Percentiles rank a stretch among this genome's conserved stretches.
Conservation (phyloP, 1,139 yeast species). For the Taphrina populina region DNA sequence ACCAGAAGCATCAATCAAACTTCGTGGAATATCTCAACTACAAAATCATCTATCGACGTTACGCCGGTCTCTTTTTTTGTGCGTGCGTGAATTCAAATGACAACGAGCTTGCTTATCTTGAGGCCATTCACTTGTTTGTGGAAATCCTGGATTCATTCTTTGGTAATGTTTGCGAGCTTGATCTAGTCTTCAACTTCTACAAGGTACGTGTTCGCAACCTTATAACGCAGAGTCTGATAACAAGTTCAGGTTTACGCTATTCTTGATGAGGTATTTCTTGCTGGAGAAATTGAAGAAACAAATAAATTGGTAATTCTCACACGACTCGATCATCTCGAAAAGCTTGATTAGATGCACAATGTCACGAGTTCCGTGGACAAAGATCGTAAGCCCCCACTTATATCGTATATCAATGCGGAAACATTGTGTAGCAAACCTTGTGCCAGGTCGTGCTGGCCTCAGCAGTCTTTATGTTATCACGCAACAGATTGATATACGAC, state of each 20-base stretch:
- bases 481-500: too few relatives aligned
- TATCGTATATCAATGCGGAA: too few relatives aligned
- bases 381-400: too few relatives aligned
- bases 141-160: constrained; percentile 85
- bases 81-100: constrained; percentile 73
- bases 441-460: too few relatives aligned
- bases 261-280: constrained; percentile 71
- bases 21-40: constrained; percentile 69
- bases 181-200: constrained; percentile 76
- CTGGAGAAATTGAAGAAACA: constrained; percentile 76
- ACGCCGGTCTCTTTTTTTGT: constrained; percentile 87
- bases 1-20: constrained; percentile 76
- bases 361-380: too few relatives aligned
- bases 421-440: too few relatives aligned
- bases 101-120: constrained; percentile 76
- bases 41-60: constrained; percentile 80
- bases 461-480: too few relatives aligned
- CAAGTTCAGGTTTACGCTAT: constrained; percentile 54
- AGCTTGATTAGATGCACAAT: constrained; percentile 40
- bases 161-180: constrained; percentile 90
- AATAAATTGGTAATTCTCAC: constrained; percentile 60
- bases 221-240: not conserved
- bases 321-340: constrained; percentile 51
- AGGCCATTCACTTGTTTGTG: constrained; percentile 82
- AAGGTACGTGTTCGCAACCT: constrained; percentile 44